Evolutionary conservation across 768 basidiomycete genomes (phyloP), one percentile per base, ranked within the genome.

Genomic region (Pleurotus citrinopileatus): DNA sequence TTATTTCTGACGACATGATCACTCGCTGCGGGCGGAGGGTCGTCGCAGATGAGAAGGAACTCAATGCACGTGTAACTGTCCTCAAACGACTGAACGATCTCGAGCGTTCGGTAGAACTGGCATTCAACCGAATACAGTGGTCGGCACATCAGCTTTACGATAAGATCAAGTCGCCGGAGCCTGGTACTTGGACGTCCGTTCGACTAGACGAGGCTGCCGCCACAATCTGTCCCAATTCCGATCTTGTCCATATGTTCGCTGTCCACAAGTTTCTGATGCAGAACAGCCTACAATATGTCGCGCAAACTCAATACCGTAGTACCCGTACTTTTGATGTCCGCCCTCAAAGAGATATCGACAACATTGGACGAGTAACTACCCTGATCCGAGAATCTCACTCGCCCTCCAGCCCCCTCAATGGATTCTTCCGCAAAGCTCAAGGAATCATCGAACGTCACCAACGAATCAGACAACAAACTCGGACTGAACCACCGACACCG

Each of bases 221-320:
- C 23, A 63, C 80, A 29, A 57, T 86, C 20, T 64, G 70, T 20
- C 59, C 61, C 10, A 63, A 67, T 4, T 69, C 74, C n/a, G 63
- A 63, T 1, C 61, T 67, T 26, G 63, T 68, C 52, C 59, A 66
- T 32, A 66, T 72, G 9, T 73, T 81, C 50, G 77, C 75, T n/a
- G 65, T 83, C 0, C 90, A 94, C 67, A 81, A 81, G 55, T 78
- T 79, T 58, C 70, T 94, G 58, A 82, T 91, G 78, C 65, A 71
- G 5, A 63, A 77, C 17, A 61, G 80, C 2, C 42, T 71, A 7
- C 69, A 79, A 29, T 95, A 85, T 59, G 64, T 84, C 15, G 78
- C 83, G 3, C 55, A 57, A 67, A 78, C 19, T 62, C 59, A 67
- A 40, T 86, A 86, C 62, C 66, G 78, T 22, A 57, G 67, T 19